Conservation (phyloP, 805 yeast genomes). For the Candida michaelii region DNA sequence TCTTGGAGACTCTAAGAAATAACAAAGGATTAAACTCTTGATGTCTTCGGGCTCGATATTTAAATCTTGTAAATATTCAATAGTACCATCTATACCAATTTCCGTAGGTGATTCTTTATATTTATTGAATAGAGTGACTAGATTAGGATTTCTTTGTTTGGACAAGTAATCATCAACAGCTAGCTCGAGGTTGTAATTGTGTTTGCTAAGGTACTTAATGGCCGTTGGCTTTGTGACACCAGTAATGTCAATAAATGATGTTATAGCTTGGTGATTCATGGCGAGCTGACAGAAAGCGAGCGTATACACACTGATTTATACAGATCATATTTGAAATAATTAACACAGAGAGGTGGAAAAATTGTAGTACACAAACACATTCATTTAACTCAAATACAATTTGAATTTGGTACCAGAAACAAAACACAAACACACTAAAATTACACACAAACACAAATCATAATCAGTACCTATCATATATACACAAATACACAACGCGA, state of each 20-base stretch:
- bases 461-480: too few relatives aligned
- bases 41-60: conserved; percentile 74
- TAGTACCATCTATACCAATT: conserved; percentile 79
- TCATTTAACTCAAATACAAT: too few relatives aligned
- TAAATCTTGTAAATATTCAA: conserved; percentile 64
- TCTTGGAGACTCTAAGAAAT: conserved; percentile 62
- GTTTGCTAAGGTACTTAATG: conserved; percentile 30
- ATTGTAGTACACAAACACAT: too few relatives aligned
- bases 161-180: conserved; percentile 33
- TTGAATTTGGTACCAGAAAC: too few relatives aligned
- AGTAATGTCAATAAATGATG: conserved; percentile 41
- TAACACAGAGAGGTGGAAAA: too few relatives aligned
- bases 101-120: conserved; percentile 30
- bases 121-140: conserved; percentile 33
- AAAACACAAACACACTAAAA: too few relatives aligned
- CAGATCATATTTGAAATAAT: too few relatives aligned
- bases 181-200: conserved; percentile 27
- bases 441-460: too few relatives aligned
- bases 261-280: conserved; percentile 4
- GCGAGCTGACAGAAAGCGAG: not conserved
- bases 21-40: conserved; percentile 67
- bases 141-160: conserved; percentile 15
- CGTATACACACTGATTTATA: too few relatives aligned
- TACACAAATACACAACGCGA: too few relatives aligned
- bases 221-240: conserved; percentile 36